Conservation (phyloP, 2,329 filamentous ascomycete genomes). For the Neonectria punicea region DNA sequence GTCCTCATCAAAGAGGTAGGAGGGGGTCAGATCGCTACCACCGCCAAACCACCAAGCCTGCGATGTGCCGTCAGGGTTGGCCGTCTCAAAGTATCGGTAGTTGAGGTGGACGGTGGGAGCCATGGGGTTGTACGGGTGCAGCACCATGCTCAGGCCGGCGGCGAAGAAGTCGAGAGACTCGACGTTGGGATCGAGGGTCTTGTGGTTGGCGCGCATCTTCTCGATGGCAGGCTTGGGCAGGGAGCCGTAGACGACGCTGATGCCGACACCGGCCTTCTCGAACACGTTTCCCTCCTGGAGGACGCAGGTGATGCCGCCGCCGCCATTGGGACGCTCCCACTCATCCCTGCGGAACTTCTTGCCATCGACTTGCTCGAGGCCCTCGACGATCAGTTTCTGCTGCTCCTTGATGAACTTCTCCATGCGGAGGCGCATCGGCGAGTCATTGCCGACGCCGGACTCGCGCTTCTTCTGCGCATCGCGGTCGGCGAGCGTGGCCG, state of each 20-base stretch:
- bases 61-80: slow-evolving; percentile 80
- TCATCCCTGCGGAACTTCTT: slow-evolving; percentile 83
- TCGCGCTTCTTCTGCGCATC: slow-evolving; percentile 86
- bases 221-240: slow-evolving; percentile 87
- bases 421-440: slow-evolving; percentile 98
- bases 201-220: slow-evolving; percentile 95
- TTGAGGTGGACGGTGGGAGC: slow-evolving; percentile 98
- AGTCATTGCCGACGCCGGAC: slow-evolving; percentile 71
- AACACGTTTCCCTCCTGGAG: slow-evolving; percentile 97
- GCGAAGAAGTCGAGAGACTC: slow-evolving; percentile 95
- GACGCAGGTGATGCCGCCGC: slow-evolving; percentile 93
- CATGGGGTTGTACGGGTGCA: slow-evolving; percentile 96
- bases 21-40: slow-evolving; percentile 91
- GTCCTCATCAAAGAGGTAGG: slow-evolving; percentile 96
- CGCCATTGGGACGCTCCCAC: slow-evolving; percentile 88
- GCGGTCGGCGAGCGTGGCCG: slow-evolving; percentile 81
- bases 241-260: slow-evolving; percentile 92
- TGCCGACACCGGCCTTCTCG: slow-evolving; percentile 96
- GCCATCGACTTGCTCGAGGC: slow-evolving; percentile 86
- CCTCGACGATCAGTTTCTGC: slow-evolving; percentile 86
- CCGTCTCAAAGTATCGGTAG: slow-evolving; percentile 98
- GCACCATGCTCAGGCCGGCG: slow-evolving; percentile 88
- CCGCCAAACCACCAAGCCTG: slow-evolving; percentile 99
- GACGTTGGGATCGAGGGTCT: slow-evolving; percentile 81
- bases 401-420: slow-evolving; percentile 95